phyloP scores from a whole-genome alignment of 345 rosid species.

The Chamaenerion angustifolium region DNA sequence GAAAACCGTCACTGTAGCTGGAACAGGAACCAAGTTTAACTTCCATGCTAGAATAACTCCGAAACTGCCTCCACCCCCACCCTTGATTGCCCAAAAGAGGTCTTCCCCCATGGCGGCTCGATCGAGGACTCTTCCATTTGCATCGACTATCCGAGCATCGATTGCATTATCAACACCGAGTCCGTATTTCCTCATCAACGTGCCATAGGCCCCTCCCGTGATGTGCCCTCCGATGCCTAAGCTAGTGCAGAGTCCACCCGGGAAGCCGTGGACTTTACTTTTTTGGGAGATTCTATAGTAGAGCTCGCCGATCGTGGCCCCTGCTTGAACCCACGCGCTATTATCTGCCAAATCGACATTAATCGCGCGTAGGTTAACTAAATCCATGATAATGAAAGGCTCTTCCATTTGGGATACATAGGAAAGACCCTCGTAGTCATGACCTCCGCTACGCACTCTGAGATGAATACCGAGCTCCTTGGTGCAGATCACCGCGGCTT shows the following conservation, averaged over 20 bases:
- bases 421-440: conserved; percentile 18
- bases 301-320: conserved; percentile 41
- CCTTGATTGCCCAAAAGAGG: conserved; percentile 49
- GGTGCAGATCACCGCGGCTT: conserved; percentile 14
- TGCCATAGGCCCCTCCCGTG: conserved; percentile 46
- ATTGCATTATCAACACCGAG: conserved; percentile 30
- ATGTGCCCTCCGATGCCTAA: conserved; percentile 39
- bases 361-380: conserved; percentile 27
- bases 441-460: conserved; percentile 19
- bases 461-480: conserved; percentile 9
- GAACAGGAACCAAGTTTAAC: conserved; percentile 34
- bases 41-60: conserved; percentile 35
- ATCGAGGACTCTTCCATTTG: conserved; percentile 26
- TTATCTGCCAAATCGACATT: conserved; percentile 16
- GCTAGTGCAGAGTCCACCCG: conserved; percentile 28
- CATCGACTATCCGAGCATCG: conserved; percentile 41
- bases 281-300: conserved; percentile 28
- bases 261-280: conserved; percentile 29
- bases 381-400: conserved; percentile 25
- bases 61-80: conserved; percentile 48
- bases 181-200: conserved; percentile 42
- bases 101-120: conserved; percentile 35
- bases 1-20: conserved; percentile 25
- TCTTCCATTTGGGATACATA: conserved; percentile 14
- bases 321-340: conserved; percentile 40